Evolutionary conservation across 2,329 filamentous ascomycete species (phyloP).

Genomic region (Colletotrichum cordylinicola): DNA sequence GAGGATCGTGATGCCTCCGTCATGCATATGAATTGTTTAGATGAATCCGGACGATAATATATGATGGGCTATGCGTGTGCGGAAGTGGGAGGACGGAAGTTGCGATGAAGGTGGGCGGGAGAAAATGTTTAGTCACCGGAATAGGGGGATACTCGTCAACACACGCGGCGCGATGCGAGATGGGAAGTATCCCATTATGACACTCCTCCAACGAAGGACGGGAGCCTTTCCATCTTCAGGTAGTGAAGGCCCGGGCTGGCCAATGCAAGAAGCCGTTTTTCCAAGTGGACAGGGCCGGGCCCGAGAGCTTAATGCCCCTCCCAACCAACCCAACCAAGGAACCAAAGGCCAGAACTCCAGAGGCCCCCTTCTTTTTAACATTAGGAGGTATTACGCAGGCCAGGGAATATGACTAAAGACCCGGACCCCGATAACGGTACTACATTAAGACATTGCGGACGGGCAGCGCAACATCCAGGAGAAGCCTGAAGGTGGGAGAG

Average conservation of each 20-base stretch:
- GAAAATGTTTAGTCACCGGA: not conserved
- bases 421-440: not conserved
- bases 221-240: not conserved
- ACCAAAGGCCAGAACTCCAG: not conserved
- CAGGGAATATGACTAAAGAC: not conserved
- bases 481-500: not conserved
- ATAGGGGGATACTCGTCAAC: not conserved
- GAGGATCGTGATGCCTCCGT: not conserved
- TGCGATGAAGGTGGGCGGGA: not conserved
- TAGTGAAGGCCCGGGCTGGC: not conserved
- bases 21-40: constrained; percentile 2
- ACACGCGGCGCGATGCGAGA: not conserved
- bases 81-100: constrained; percentile 11
- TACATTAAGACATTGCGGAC: not conserved
- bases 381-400: not conserved
- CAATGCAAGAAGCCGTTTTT: constrained; percentile 7
- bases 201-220: not conserved
- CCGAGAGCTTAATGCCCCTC: constrained; percentile 14
- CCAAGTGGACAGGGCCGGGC: not conserved
- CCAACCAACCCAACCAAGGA: not conserved
- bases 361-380: not conserved
- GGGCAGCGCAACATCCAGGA: not conserved
- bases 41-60: constrained; percentile 15
- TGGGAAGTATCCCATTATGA: not conserved
- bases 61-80: constrained; percentile 2